phyloP scores from a whole-genome alignment of 441 rosid species.

The Bruguiera hainesii region DNA sequence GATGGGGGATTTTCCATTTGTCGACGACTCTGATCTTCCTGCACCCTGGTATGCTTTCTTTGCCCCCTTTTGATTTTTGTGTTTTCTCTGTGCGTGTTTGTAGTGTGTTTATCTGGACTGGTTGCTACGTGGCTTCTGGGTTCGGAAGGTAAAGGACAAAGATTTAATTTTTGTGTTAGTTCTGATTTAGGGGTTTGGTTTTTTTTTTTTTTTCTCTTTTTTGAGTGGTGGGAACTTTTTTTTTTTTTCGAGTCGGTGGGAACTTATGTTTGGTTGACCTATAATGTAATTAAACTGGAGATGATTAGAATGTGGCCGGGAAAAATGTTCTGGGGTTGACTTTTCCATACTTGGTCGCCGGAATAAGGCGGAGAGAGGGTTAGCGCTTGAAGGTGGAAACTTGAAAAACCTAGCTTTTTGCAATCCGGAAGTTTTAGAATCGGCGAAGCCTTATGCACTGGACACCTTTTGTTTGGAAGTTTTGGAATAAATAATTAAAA shows the following conservation, averaged over 20 bases:
- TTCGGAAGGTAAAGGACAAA: not conserved
- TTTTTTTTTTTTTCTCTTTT: too few species aligned
- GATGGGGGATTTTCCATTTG: conserved; percentile 47
- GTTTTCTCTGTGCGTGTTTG: not conserved
- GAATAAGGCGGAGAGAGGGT: not conserved
- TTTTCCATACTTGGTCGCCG: conserved; percentile 6
- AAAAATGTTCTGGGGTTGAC: too few species aligned
- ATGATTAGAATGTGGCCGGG: too few species aligned
- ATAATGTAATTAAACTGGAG: too few species aligned
- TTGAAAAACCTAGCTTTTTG: not conserved
- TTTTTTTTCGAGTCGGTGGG: too few species aligned
- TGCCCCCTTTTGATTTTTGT: not conserved
- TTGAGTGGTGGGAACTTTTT: too few species aligned
- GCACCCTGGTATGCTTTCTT: conserved; percentile 54
- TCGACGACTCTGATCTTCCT: conserved; percentile 31
- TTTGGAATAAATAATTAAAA: too few species aligned
- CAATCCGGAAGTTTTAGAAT: not conserved
- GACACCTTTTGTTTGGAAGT: too few species aligned
- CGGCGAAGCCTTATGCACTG: too few species aligned
- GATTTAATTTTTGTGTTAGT: too few species aligned
- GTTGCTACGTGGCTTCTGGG: not conserved
- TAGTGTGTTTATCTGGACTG: not conserved
- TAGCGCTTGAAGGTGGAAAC: not conserved
- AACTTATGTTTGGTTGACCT: too few species aligned
- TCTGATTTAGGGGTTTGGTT: too few species aligned